These are phyloP conservation scores for Saturnispora sekii DNA, from an alignment of 805 yeast species.

Conservation along the genomic window DNA sequence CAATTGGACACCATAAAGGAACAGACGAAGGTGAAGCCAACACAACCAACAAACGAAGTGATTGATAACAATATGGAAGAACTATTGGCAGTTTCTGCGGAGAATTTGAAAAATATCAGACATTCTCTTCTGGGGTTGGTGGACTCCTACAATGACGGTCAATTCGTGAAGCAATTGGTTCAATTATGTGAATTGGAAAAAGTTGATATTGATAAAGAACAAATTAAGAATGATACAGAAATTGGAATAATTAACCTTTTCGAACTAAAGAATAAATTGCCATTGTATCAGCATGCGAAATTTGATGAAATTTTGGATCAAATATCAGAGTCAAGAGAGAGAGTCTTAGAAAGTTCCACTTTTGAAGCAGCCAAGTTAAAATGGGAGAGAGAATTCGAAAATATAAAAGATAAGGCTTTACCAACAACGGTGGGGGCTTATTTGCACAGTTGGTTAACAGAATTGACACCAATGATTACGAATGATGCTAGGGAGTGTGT, in stretches of 20 bases:
- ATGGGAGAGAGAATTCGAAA: slow-evolving; percentile 78
- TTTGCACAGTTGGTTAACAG: slow-evolving; percentile 77
- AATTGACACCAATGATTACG: slow-evolving; percentile 58
- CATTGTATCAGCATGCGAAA: slow-evolving; percentile 35
- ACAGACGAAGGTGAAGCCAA: slow-evolving; percentile 3
- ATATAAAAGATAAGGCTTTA: slow-evolving; percentile 30
- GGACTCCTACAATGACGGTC: slow-evolving; percentile 19
- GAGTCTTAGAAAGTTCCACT: slow-evolving; percentile 65
- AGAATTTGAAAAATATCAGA: slow-evolving; percentile 70
- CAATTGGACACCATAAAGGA: background rate
- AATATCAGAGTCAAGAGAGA: slow-evolving; percentile 69
- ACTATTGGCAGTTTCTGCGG: slow-evolving; percentile 60
- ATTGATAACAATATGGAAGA: slow-evolving; percentile 45
- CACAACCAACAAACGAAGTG: slow-evolving; percentile 12
- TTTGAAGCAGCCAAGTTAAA: slow-evolving; percentile 77
- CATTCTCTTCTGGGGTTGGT: slow-evolving; percentile 54
- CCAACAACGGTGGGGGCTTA: slow-evolving; percentile 59
- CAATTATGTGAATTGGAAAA: slow-evolving; percentile 16
- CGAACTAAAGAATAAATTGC: slow-evolving; percentile 48
- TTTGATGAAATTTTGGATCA: slow-evolving; percentile 63
- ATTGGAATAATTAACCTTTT: slow-evolving; percentile 45
- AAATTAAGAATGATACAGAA: slow-evolving; percentile 7
- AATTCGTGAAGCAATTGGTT: slow-evolving; percentile 17
- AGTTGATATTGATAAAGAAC: slow-evolving; percentile 15
- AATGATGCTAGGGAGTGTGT: slow-evolving; percentile 54